A percentile compares a stretch with the other conserved stretches of the same genome.
Evolutionary conservation across 306 rosid species (phyloP).

Genomic region (Fragaria nilgerrensis): DNA sequence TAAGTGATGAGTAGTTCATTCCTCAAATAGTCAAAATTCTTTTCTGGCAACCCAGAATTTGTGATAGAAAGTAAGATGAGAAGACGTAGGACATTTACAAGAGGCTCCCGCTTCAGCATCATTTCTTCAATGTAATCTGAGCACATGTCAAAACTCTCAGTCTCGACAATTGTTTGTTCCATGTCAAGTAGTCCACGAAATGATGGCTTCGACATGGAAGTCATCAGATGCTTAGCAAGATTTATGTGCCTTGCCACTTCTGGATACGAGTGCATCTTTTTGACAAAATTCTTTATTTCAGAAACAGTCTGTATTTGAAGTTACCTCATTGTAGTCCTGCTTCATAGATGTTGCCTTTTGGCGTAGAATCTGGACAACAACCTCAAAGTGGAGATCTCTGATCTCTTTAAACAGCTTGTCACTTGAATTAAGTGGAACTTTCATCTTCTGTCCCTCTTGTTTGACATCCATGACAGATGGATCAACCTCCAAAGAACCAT

Average conservation of each 20-base stretch:
- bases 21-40: slow-evolving; percentile 81
- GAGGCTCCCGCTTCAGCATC: slow-evolving; percentile 95
- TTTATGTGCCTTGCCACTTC: slow-evolving; percentile 98
- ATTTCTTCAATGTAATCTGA: slow-evolving; percentile 88
- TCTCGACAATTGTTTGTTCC: slow-evolving; percentile 90
- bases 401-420: slow-evolving; percentile 98
- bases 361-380: slow-evolving; percentile 92
- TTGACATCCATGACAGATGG: slow-evolving; percentile 77
- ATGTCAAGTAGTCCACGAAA: slow-evolving; percentile 92
- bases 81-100: slow-evolving; percentile 72
- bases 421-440: slow-evolving; percentile 95
- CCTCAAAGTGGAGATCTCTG: slow-evolving; percentile 96
- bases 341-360: slow-evolving; percentile 96
- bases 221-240: slow-evolving; percentile 84
- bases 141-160: slow-evolving; percentile 90
- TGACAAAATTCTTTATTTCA: slow-evolving; percentile 90
- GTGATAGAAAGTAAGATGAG: slow-evolving; percentile 77
- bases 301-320: slow-evolving; percentile 82
- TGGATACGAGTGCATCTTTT: slow-evolving; percentile 85
- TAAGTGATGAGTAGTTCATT: slow-evolving; percentile 88
- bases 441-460: slow-evolving; percentile 83
- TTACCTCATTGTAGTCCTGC: slow-evolving; percentile 90
- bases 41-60: slow-evolving; percentile 84
- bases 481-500: slow-evolving; percentile 93
- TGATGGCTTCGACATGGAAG: slow-evolving; percentile 76